Conservation (phyloP, 352 stramenopile genomes). For the Globisporangium canariense region DNA sequence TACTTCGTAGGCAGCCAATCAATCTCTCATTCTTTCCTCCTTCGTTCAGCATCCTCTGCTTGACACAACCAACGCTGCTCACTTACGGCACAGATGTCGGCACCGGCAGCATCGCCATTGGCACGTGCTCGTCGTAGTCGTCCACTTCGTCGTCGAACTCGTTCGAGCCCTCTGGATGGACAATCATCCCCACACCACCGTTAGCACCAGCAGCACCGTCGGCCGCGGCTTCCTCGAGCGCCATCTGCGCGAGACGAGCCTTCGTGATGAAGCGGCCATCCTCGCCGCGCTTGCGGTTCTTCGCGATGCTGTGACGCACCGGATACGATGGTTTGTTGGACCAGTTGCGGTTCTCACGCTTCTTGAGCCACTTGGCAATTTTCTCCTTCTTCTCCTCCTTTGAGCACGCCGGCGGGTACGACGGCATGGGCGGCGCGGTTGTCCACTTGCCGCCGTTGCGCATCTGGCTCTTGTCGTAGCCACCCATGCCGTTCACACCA, state of each 20-base stretch:
- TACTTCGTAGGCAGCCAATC: background rate
- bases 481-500: slow-evolving; percentile 28
- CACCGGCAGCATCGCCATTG: slow-evolving; percentile 12
- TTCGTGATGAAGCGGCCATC: slow-evolving; percentile 84
- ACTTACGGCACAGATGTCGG: slow-evolving; percentile 10
- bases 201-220: background rate
- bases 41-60: background rate
- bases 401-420: slow-evolving; percentile 70
- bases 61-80: background rate
- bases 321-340: slow-evolving; percentile 85
- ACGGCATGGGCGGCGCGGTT: slow-evolving; percentile 63
- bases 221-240: slow-evolving; percentile 39
- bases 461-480: slow-evolving; percentile 47
- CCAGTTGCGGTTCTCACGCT: slow-evolving; percentile 81
- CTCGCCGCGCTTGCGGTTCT: slow-evolving; percentile 77
- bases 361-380: slow-evolving; percentile 82
- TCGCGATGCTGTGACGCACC: slow-evolving; percentile 79
- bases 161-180: slow-evolving; percentile 12
- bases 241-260: slow-evolving; percentile 68
- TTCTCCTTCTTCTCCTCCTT: slow-evolving; percentile 86
- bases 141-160: slow-evolving; percentile 18
- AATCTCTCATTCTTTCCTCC: background rate
- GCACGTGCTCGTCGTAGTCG: slow-evolving; percentile 19
- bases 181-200: slow-evolving; percentile 15
- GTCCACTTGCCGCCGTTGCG: slow-evolving; percentile 65